These are phyloP conservation scores for Acrodontium crateriforme DNA, from an alignment of 2,329 filamentous ascomycete species.

Conservation along the genomic window DNA sequence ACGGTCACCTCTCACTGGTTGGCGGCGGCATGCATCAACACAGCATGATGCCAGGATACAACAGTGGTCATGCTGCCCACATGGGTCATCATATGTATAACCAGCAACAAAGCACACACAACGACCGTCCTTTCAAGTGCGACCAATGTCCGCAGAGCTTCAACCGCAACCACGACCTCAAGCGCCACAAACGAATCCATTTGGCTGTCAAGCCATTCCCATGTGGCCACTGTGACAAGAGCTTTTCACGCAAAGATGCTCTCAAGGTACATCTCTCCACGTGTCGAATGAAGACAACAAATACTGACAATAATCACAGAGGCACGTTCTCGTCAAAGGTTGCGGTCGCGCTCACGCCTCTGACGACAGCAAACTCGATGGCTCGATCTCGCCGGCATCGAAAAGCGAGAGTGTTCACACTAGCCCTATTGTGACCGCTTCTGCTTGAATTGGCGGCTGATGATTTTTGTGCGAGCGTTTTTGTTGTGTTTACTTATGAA, in stretches of 20 bases:
- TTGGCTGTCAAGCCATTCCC: slow-evolving; percentile 91
- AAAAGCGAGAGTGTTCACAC: slow-evolving; percentile 20
- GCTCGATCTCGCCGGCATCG: slow-evolving; percentile 20
- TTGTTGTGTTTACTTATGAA: no score
- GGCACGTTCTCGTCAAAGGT: slow-evolving; percentile 54
- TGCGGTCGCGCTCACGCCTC: slow-evolving; percentile 41
- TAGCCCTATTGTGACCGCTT: slow-evolving; percentile 18
- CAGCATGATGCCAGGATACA: slow-evolving; percentile 43
- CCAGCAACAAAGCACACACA: slow-evolving; percentile 37
- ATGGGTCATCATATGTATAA: slow-evolving; percentile 53
- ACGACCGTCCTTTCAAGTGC: slow-evolving; percentile 87
- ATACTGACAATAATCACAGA: slow-evolving; percentile 30
- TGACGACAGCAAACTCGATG: slow-evolving; percentile 22
- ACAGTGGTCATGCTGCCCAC: slow-evolving; percentile 47
- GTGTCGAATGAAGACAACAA: slow-evolving; percentile 24
- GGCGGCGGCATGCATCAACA: slow-evolving; percentile 41
- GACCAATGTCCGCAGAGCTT: slow-evolving; percentile 87
- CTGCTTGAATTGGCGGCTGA: no score
- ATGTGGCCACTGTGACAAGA: slow-evolving; percentile 84
- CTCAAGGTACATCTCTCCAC: slow-evolving; percentile 58
- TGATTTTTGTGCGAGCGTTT: no score
- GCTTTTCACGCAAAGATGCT: slow-evolving; percentile 91
- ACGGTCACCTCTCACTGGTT: slow-evolving; percentile 57
- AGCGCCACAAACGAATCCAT: slow-evolving; percentile 91
- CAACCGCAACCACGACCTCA: slow-evolving; percentile 91